phyloP scores from a whole-genome alignment of 345 rosid species.

The Dimocarpus longan region DNA sequence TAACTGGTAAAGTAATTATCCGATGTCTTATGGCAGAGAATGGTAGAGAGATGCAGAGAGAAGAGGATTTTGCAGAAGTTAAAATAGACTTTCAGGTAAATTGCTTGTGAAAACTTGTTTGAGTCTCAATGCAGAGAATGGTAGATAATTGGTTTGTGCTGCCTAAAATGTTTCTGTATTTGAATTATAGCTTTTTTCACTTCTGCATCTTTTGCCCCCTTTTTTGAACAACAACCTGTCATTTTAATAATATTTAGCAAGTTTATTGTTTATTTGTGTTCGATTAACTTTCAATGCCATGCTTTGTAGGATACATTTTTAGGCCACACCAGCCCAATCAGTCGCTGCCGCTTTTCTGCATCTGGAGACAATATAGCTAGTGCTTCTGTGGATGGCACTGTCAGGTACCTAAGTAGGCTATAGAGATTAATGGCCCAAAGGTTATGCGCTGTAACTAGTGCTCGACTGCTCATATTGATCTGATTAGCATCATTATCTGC shows the following conservation, averaged over 20 bases:
- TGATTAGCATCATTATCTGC: background rate
- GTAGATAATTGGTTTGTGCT: background rate
- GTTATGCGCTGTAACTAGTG: background rate
- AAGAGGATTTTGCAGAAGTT: slow-evolving; percentile 69
- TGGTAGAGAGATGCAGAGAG: slow-evolving; percentile 40
- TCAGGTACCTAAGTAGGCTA: slow-evolving; percentile 48
- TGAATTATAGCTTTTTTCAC: background rate
- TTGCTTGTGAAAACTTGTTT: slow-evolving; percentile 10
- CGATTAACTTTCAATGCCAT: slow-evolving; percentile 4
- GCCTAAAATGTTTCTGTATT: background rate
- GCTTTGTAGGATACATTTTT: slow-evolving; percentile 63
- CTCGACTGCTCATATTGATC: background rate
- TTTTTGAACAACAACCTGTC: background rate
- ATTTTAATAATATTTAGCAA: background rate
- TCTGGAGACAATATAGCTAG: slow-evolving; percentile 79
- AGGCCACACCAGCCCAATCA: slow-evolving; percentile 75
- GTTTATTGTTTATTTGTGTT: background rate
- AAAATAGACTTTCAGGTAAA: slow-evolving; percentile 69
- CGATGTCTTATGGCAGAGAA: slow-evolving; percentile 39
- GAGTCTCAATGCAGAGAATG: background rate
- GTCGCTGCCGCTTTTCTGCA: slow-evolving; percentile 72
- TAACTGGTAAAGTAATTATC: slow-evolving; percentile 13
- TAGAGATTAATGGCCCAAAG: background rate
- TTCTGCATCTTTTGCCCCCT: background rate
- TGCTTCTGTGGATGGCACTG: slow-evolving; percentile 78